phyloP scores from a whole-genome alignment of 2,329 filamentous ascomycete genomes.

The Diaporthe caulivora region DNA sequence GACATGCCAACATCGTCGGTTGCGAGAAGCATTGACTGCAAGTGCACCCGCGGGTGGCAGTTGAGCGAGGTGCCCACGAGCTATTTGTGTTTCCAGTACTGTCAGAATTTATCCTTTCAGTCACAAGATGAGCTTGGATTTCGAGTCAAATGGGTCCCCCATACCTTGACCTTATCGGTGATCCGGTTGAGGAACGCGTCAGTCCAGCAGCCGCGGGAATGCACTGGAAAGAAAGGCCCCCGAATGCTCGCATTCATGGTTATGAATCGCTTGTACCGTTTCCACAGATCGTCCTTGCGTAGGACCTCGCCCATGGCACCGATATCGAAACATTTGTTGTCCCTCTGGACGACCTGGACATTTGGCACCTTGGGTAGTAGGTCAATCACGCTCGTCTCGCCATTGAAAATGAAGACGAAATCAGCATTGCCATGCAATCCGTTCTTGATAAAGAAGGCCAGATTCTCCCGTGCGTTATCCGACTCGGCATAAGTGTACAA shows the following conservation, averaged over 20 bases:
- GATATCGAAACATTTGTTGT: constrained; percentile 49
- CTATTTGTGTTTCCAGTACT: constrained; percentile 39
- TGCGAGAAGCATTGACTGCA: constrained; percentile 51
- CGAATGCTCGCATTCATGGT: constrained; percentile 48
- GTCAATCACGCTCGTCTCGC: constrained; percentile 43
- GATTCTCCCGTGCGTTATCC: constrained; percentile 46
- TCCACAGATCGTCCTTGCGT: constrained; percentile 47
- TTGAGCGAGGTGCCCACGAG: constrained; percentile 52
- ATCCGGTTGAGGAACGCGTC: constrained; percentile 48
- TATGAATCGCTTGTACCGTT: constrained; percentile 50
- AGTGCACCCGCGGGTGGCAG: constrained; percentile 48
- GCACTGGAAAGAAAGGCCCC: constrained; percentile 50
- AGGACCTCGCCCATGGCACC: constrained; percentile 49
- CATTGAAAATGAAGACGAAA: constrained; percentile 53
- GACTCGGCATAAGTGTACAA: constrained; percentile 51
- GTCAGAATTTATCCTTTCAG: not conserved
- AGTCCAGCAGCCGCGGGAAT: constrained; percentile 49
- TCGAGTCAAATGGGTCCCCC: not conserved
- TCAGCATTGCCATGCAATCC: constrained; percentile 50
- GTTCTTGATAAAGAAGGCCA: constrained; percentile 49
- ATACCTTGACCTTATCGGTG: constrained; percentile 49
- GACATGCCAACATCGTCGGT: constrained; percentile 50
- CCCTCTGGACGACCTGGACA: constrained; percentile 45
- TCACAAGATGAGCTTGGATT: not conserved
- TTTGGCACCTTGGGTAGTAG: constrained; percentile 46